Evolutionary conservation across 2,329 filamentous ascomycete genomes (phyloP), one percentile per base, ranked within the genome.

Genomic region (Penicillium sp.): DNA sequence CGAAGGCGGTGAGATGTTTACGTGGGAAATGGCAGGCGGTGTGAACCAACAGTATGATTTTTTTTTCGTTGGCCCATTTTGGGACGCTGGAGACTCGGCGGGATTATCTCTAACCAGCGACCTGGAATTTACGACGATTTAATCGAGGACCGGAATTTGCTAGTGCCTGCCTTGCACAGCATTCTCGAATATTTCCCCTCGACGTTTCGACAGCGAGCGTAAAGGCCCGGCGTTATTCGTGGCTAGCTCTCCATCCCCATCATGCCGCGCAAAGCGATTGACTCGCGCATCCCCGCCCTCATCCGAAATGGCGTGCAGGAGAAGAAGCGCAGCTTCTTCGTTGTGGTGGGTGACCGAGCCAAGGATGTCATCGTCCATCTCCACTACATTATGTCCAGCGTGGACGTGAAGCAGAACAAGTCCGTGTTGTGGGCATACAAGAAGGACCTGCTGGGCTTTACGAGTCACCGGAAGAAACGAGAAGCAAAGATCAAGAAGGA

Each of bases 401-500:
- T 89, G 69, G 90, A 96, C 69, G 84, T 96, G 59, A 95, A 95
- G 75, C 85, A 95, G 72, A 95, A 94, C 77, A 97, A 97, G 74
- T 94, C 89, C 11, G 91, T 99, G 3, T 79, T 99, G 10, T 99
- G 94, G 94, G 92, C 94, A 18, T 99, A 99, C 79, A 97, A 97
- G 81, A 95, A 95, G 72, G 94, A 99, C 74, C 81, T 99, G 10
- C 79, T 99, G 28, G 92, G 91, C 44, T 97, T 97, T 71, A 95
- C 90, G 28, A 91, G 90, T 76, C 92, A 99, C 75, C 89, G 94
- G 49, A 95, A 96, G 80, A 99, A 99, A 85, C 88, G 94, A 64
- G 94, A 99, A 74, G 86, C 87, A 67, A 99, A 96, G 79, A 96
- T 99, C 73, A 96, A 96, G 78, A 96, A 92, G 74, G 94, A 99